Evolutionary conservation across 2,329 filamentous ascomycete genomes (phyloP).

Genomic region (Neonectria faginata): DNA sequence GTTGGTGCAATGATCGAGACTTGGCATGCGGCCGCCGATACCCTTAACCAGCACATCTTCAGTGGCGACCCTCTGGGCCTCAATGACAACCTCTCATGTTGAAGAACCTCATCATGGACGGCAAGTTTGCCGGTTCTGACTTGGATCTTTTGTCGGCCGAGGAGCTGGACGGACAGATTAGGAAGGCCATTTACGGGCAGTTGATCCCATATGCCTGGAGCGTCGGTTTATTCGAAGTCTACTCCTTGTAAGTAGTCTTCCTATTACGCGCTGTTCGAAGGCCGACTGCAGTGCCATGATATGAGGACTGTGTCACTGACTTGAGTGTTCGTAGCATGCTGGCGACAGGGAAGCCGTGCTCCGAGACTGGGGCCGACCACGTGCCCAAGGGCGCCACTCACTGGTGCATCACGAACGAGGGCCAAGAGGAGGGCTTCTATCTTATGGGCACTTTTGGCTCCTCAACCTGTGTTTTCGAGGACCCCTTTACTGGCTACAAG

Average conservation of each 20-base stretch:
- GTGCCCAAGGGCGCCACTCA: constrained; percentile 3
- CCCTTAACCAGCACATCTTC: constrained; percentile 16
- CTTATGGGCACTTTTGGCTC: constrained; percentile 3
- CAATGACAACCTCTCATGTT: constrained; percentile 15
- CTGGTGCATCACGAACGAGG: constrained; percentile 1
- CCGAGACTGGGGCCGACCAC: not conserved
- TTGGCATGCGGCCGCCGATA: constrained; percentile 7
- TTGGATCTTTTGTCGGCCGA: constrained; percentile 12
- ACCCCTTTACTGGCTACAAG: constrained; percentile 13
- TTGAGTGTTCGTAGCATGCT: not conserved
- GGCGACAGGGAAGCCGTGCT: constrained; percentile 6
- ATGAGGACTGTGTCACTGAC: not conserved
- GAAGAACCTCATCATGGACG: not conserved
- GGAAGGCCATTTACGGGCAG: constrained; percentile 14
- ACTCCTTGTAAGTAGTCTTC: constrained; percentile 16
- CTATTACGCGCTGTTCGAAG: not conserved
- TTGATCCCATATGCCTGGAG: constrained; percentile 17
- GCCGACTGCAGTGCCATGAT: too few relatives aligned
- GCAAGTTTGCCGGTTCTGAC: constrained; percentile 9
- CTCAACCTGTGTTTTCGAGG: not conserved
- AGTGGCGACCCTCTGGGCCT: constrained; percentile 15
- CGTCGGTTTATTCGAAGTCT: not conserved
- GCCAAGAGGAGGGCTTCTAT: constrained; percentile 10
- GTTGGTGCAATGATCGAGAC: constrained; percentile 17
- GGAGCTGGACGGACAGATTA: constrained; percentile 12